Evolutionary conservation across 345 rosid species (phyloP).

Genomic region (Populus alba): DNA sequence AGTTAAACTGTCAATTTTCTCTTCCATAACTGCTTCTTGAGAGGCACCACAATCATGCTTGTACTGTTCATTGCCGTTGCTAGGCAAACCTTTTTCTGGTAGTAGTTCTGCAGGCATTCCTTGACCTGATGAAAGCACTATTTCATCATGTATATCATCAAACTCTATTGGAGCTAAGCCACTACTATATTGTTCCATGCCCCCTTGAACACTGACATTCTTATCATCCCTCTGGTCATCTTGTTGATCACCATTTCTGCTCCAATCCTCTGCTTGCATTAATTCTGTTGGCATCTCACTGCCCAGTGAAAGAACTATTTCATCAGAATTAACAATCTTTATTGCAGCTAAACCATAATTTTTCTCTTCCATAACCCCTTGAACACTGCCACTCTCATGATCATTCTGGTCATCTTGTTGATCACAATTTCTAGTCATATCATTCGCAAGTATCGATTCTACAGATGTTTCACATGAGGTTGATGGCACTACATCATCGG

Average conservation of each 20-base stretch:
- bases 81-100: not conserved
- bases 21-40: not conserved
- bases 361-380: slow-evolving; percentile 11
- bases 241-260: slow-evolving; percentile 5
- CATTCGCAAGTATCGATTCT: slow-evolving; percentile 7
- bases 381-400: not conserved
- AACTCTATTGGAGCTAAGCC: not conserved
- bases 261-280: not conserved
- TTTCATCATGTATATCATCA: not conserved
- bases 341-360: not conserved
- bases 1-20: not conserved
- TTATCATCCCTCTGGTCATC: not conserved
- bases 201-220: slow-evolving; percentile 3
- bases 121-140: not conserved
- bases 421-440: slow-evolving; percentile 7
- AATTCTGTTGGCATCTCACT: slow-evolving; percentile 12
- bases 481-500: not conserved
- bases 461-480: not conserved
- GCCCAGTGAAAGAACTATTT: not conserved
- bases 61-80: not conserved
- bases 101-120: not conserved
- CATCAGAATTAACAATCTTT: not conserved
- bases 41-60: not conserved
- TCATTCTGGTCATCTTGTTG: not conserved
- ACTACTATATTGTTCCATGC: not conserved